Evolutionary conservation across 768 basidiomycete species (phyloP).

Genomic region (Boletus reticulatus): DNA sequence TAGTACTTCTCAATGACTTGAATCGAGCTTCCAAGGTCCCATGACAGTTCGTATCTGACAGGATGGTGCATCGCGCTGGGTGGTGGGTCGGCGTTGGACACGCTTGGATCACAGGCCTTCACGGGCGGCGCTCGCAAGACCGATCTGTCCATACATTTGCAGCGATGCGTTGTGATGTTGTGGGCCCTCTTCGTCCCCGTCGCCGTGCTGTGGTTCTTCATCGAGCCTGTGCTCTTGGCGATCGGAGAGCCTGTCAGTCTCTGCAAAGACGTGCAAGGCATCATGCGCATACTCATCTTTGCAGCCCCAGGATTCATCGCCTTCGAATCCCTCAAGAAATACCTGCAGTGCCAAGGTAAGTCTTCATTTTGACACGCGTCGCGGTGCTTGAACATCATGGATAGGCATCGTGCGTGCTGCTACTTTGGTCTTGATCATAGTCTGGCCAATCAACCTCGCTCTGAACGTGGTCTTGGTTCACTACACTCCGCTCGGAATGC

Average conservation of each 20-base stretch:
- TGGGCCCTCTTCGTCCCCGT: slow-evolving; percentile 67
- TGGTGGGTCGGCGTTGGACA: slow-evolving; percentile 77
- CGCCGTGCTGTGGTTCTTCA: slow-evolving; percentile 59
- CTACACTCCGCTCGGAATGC: slow-evolving; percentile 56
- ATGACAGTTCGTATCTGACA: slow-evolving; percentile 41
- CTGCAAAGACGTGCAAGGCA: slow-evolving; percentile 58
- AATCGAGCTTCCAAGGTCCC: slow-evolving; percentile 44
- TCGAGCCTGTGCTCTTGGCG: slow-evolving; percentile 57
- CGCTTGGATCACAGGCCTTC: slow-evolving; percentile 74
- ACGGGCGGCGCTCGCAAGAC: slow-evolving; percentile 59
- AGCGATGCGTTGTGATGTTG: slow-evolving; percentile 64
- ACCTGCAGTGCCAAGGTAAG: slow-evolving; percentile 75
- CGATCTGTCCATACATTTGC: slow-evolving; percentile 69
- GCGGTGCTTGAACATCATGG: background rate
- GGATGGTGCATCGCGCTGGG: slow-evolving; percentile 79
- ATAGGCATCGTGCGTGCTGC: slow-evolving; percentile 75
- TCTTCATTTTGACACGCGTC: background rate
- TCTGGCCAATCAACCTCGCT: slow-evolving; percentile 64
- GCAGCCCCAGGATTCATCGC: slow-evolving; percentile 74
- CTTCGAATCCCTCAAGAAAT: slow-evolving; percentile 77
- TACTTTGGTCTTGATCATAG: slow-evolving; percentile 57
- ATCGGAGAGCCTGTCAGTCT: slow-evolving; percentile 61
- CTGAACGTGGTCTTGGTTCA: slow-evolving; percentile 64
- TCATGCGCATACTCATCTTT: slow-evolving; percentile 60
- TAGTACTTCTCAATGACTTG: slow-evolving; percentile 39